phyloP scores from a whole-genome alignment of 176 grass and related monocot species.

The Metroxylon sagu region DNA sequence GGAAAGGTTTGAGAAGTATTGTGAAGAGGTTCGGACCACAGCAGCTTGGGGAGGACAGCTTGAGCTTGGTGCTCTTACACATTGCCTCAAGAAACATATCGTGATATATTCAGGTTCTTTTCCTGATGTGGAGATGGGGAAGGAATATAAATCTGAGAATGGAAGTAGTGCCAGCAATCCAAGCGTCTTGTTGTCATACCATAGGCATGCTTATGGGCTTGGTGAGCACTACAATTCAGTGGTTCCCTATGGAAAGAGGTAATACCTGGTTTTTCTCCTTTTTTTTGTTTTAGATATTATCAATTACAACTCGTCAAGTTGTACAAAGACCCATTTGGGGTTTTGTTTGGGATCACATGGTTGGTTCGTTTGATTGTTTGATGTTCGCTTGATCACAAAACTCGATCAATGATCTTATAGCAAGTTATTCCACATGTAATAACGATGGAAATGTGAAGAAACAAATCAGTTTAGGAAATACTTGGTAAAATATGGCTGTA shows the following conservation, averaged over 20 bases:
- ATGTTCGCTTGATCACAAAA: no score
- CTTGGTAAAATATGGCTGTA: no score
- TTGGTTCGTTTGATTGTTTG: no score
- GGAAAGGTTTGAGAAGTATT: slow-evolving; percentile 66
- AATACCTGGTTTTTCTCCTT: slow-evolving; percentile 10
- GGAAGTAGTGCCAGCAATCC: slow-evolving; percentile 11
- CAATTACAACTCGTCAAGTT: no score
- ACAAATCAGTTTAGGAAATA: no score
- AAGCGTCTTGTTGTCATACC: slow-evolving; percentile 73
- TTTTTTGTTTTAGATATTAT: slow-evolving; percentile 3
- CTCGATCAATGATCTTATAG: no score
- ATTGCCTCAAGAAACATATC: slow-evolving; percentile 80
- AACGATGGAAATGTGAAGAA: no score
- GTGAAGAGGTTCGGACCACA: slow-evolving; percentile 59
- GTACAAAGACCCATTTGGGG: no score
- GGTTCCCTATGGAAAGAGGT: slow-evolving; percentile 28
- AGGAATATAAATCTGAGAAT: slow-evolving; percentile 59
- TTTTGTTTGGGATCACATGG: no score
- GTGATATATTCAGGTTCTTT: slow-evolving; percentile 84
- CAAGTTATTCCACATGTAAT: no score
- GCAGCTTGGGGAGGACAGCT: slow-evolving; percentile 91
- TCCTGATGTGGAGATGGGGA: slow-evolving; percentile 94
- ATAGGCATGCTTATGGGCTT: slow-evolving; percentile 85
- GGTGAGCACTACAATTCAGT: slow-evolving; percentile 97
- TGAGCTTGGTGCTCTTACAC: slow-evolving; percentile 71